phyloP scores from a whole-genome alignment of 306 rosid species.

The Casuarina cunninghamiana region DNA sequence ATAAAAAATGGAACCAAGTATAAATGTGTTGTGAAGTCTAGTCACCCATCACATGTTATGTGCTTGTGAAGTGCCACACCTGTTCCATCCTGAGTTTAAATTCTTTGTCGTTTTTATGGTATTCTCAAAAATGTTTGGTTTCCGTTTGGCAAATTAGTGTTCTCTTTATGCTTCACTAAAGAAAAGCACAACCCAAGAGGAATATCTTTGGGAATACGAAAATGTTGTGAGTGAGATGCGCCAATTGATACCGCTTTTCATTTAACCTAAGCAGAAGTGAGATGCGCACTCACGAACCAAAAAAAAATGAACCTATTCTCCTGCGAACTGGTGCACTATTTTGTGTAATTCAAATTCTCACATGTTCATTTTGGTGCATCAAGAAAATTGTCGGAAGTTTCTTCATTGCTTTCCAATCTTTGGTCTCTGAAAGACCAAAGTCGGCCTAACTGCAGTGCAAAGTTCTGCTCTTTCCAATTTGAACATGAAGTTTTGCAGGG shows the following conservation, averaged over 20 bases:
- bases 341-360: background rate
- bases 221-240: background rate
- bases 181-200: background rate
- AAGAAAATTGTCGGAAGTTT: background rate
- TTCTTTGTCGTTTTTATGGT: background rate
- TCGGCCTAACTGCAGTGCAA: background rate
- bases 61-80: background rate
- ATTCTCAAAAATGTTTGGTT: background rate
- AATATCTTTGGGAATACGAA: background rate
- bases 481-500: background rate
- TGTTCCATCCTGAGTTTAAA: background rate
- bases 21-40: background rate
- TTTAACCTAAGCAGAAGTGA: background rate
- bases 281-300: no score
- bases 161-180: background rate
- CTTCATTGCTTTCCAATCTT: background rate
- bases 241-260: background rate
- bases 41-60: slow-evolving; percentile 5
- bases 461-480: background rate
- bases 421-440: background rate
- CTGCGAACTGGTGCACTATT: no score
- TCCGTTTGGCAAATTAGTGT: background rate
- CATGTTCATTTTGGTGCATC: background rate
- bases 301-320: background rate
- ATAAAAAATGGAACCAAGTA: background rate